These are phyloP conservation scores for Nicotiana knightiana DNA, from an alignment of 257 asterid species.

Conservation along the genomic window DNA sequence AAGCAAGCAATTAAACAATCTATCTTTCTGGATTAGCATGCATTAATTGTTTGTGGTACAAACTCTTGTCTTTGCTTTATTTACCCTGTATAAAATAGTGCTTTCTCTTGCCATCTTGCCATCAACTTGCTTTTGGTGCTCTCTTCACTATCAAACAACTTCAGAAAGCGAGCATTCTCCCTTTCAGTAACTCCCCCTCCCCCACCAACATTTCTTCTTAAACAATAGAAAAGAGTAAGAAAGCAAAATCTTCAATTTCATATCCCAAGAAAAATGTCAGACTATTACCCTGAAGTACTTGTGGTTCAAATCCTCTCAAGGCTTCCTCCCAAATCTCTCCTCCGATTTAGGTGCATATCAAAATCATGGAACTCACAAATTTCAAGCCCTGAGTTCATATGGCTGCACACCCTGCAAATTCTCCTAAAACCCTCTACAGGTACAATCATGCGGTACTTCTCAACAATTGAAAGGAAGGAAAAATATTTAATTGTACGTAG, in stretches of 20 bases:
- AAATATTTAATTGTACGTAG: neutral
- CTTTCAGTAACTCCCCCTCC: neutral
- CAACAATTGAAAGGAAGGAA: neutral
- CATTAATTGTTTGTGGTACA: neutral
- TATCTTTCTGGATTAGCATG: neutral
- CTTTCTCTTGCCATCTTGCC: neutral
- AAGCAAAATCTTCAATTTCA: neutral
- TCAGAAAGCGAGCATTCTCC: neutral
- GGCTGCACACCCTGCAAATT: neutral
- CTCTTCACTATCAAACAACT: neutral
- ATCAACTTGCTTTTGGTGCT: neutral
- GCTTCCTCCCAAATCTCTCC: slow-evolving; percentile 6
- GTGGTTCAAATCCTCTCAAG: slow-evolving; percentile 10
- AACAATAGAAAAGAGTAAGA: neutral
- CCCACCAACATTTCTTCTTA: neutral
- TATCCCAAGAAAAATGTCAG: neutral
- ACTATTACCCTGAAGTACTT: slow-evolving; percentile 9
- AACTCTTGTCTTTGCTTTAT: neutral
- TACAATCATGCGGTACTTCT: slow-evolving; percentile 8
- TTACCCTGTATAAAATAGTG: neutral
- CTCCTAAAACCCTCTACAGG: neutral
- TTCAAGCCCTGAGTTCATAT: slow-evolving; percentile 9
- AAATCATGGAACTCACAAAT: slow-evolving; percentile 13
- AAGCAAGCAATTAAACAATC: neutral
- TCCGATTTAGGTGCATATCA: slow-evolving; percentile 17